These are phyloP conservation scores for Backusella circina DNA, from an alignment of 192 early-diverging fungal species.

Conservation along the genomic window DNA sequence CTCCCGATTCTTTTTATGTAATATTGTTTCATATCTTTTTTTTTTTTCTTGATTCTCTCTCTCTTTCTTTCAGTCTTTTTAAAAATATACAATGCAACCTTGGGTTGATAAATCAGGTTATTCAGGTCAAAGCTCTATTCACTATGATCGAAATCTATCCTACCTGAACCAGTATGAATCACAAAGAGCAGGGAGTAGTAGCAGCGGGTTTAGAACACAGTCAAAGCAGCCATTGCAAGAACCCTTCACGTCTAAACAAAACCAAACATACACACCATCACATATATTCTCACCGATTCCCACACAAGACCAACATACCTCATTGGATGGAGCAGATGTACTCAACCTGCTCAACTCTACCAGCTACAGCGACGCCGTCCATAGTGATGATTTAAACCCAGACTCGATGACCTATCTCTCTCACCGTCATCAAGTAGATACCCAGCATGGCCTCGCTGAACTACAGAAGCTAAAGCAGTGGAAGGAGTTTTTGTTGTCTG, in stretches of 20 bases:
- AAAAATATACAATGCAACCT: constrained; percentile 2
- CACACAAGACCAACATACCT: background rate
- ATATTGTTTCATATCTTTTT: background rate
- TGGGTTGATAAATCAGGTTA: background rate
- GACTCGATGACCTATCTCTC: background rate
- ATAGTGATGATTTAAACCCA: constrained; percentile 15
- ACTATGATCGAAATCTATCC: background rate
- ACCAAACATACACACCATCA: background rate
- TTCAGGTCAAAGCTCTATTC: background rate
- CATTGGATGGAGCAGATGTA: constrained; percentile 24
- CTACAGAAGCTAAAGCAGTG: background rate
- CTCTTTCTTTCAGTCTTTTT: background rate
- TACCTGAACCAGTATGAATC: background rate
- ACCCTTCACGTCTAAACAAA: background rate
- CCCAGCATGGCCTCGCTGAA: constrained; percentile 9
- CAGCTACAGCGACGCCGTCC: constrained; percentile 15
- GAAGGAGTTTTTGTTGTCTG: constrained; percentile 22
- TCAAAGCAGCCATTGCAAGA: background rate
- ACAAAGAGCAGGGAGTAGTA: background rate
- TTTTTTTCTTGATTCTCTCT: background rate
- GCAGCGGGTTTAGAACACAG: background rate
- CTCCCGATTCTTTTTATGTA: background rate
- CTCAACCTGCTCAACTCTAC: constrained; percentile 17
- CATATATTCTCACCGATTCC: background rate
- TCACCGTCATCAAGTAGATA: constrained; percentile 8